These are phyloP conservation scores for Ophiocordyceps polyrhachis-furcata DNA, from an alignment of 2,329 filamentous ascomycete species.

Conservation along the genomic window DNA sequence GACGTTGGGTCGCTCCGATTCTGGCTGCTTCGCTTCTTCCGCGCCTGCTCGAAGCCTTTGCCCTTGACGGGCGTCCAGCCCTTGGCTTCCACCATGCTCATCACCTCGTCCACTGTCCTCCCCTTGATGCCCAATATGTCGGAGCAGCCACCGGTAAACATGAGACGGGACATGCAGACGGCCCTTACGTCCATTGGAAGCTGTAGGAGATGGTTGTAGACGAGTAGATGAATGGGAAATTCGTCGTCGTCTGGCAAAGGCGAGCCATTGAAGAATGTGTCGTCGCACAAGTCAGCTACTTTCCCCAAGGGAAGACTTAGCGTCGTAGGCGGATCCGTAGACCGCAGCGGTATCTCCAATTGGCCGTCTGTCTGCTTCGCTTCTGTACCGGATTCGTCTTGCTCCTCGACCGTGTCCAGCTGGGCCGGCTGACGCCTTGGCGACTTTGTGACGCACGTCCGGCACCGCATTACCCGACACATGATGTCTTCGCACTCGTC, in stretches of 20 bases:
- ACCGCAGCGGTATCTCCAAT: conserved; percentile 26
- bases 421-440: conserved; percentile 19
- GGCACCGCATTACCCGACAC: conserved; percentile 62
- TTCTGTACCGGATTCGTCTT: conserved; percentile 30
- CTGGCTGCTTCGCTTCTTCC: conserved; percentile 13
- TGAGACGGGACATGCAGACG: conserved; percentile 71
- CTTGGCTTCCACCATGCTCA: conserved; percentile 41
- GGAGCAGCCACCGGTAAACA: conserved; percentile 70
- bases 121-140: conserved; percentile 61
- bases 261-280: conserved; percentile 47
- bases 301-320: conserved; percentile 49
- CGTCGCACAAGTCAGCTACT: conserved; percentile 58
- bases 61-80: conserved; percentile 67
- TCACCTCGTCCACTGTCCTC: conserved; percentile 60
- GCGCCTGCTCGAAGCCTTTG: conserved; percentile 41
- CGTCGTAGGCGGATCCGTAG: conserved; percentile 29
- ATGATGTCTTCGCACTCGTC: conserved; percentile 68
- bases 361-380: conserved; percentile 8
- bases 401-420: conserved; percentile 33
- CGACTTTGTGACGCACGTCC: conserved; percentile 13
- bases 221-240: conserved; percentile 53
- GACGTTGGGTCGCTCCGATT: conserved; percentile 7
- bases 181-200: conserved; percentile 69
- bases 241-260: conserved; percentile 61
- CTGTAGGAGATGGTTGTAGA: conserved; percentile 57